Conservation (phyloP, 768 basidiomycete species). For the Russula earlei region DNA sequence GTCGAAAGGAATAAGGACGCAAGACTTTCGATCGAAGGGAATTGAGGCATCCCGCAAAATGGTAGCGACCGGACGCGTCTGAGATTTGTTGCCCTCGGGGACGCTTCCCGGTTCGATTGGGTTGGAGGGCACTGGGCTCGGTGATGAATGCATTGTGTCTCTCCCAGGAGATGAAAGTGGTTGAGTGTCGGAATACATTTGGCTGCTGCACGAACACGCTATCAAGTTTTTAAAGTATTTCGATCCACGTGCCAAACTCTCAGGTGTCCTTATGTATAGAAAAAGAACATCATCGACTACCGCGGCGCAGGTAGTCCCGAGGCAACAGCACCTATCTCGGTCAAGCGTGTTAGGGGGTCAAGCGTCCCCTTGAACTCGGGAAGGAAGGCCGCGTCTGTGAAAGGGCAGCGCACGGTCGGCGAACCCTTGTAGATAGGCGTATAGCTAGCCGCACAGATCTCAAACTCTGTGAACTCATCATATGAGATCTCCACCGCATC, state of each 20-base stretch:
- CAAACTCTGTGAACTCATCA: slow-evolving; percentile 90
- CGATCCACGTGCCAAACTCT: not conserved
- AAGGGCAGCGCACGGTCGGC: slow-evolving; percentile 73
- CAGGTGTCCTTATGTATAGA: not conserved
- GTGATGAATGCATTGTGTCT: slow-evolving; percentile 7
- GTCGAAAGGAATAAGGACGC: slow-evolving; percentile 29
- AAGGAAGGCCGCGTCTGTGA: slow-evolving; percentile 82
- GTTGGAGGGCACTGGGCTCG: not conserved
- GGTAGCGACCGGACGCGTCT: slow-evolving; percentile 5
- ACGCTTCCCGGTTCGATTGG: not conserved
- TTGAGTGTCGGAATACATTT: slow-evolving; percentile 6
- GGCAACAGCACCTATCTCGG: slow-evolving; percentile 68
- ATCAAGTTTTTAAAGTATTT: not conserved
- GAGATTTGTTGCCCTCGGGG: not conserved
- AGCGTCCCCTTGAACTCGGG: slow-evolving; percentile 78
- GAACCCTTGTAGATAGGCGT: slow-evolving; percentile 93
- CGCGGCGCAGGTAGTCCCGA: slow-evolving; percentile 74
- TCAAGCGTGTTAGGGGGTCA: slow-evolving; percentile 64
- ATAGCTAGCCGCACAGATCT: slow-evolving; percentile 84
- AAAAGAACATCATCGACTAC: slow-evolving; percentile 25
- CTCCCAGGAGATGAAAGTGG: slow-evolving; percentile 6
- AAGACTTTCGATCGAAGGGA: slow-evolving; percentile 26
- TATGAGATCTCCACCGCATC: slow-evolving; percentile 89
- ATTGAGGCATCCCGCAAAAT: slow-evolving; percentile 9
- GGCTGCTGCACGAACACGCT: no score